Percentiles rank a stretch among this genome's conserved stretches.
Evolutionary conservation across 768 basidiomycete genomes (phyloP).

Genomic region (Royoungia palumana): DNA sequence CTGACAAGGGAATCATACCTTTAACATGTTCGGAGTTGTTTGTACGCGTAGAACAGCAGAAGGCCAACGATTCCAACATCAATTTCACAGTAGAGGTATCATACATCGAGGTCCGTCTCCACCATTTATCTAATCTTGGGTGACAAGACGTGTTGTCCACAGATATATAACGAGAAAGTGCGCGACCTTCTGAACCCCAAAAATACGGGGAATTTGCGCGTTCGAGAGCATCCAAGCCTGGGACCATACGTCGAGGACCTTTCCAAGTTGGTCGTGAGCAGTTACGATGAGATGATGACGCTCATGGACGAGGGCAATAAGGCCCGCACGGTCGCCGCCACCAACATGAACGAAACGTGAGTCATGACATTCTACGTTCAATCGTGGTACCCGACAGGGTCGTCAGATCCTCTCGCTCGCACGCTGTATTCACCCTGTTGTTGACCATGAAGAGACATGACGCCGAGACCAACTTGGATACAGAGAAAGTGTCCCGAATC

Average conservation of each 20-base stretch:
- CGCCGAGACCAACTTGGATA: slow-evolving; percentile 78
- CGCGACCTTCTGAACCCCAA: slow-evolving; percentile 96
- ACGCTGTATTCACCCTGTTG: slow-evolving; percentile 96
- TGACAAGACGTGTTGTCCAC: neutral
- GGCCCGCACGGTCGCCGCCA: slow-evolving; percentile 96
- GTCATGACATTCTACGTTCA: slow-evolving; percentile 25
- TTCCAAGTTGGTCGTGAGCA: slow-evolving; percentile 86
- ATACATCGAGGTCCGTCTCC: slow-evolving; percentile 76
- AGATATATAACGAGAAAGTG: slow-evolving; percentile 98
- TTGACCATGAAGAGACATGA: slow-evolving; percentile 92
- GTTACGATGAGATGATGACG: slow-evolving; percentile 96
- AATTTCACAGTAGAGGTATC: slow-evolving; percentile 96
- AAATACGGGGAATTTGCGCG: slow-evolving; percentile 93
- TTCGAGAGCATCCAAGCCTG: slow-evolving; percentile 93
- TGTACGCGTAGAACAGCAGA: slow-evolving; percentile 69
- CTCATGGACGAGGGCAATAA: slow-evolving; percentile 99
- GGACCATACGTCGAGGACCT: slow-evolving; percentile 99
- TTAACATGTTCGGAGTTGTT: slow-evolving; percentile 94
- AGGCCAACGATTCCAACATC: slow-evolving; percentile 59
- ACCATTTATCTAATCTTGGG: neutral
- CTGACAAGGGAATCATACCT: slow-evolving; percentile 97
- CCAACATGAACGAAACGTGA: slow-evolving; percentile 99
- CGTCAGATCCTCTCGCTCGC: slow-evolving; percentile 86
- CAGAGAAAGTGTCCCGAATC: slow-evolving; percentile 99
- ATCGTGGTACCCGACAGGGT: slow-evolving; percentile 3